Evolutionary conservation across 768 basidiomycete species (phyloP).

Genomic region (Phylloporus sp.): DNA sequence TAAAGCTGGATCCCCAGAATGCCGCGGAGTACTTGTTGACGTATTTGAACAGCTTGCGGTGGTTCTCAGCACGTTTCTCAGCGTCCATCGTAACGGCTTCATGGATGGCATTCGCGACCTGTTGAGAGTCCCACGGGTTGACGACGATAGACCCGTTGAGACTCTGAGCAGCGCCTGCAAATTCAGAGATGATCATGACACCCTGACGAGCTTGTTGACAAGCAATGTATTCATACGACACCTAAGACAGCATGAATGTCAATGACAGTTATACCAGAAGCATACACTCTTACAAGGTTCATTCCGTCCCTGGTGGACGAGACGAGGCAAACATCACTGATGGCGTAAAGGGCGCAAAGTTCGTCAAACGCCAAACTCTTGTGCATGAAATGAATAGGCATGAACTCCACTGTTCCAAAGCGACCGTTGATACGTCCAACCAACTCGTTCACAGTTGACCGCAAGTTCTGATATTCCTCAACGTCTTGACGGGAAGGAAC

Average conservation of each 20-base stretch:
- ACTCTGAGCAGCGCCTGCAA: conserved; percentile 95
- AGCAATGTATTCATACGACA: conserved; percentile 98
- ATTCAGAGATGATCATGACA: conserved; percentile 97
- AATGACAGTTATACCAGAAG: conserved; percentile 6
- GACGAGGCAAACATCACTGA: conserved; percentile 94
- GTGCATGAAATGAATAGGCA: conserved; percentile 99
- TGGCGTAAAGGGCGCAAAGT: conserved; percentile 94
- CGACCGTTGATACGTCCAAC: conserved; percentile 98
- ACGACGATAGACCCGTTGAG: conserved; percentile 95
- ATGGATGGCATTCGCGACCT: conserved; percentile 96
- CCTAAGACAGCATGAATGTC: conserved; percentile 44
- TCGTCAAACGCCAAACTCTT: conserved; percentile 91
- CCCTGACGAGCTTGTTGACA: conserved; percentile 92
- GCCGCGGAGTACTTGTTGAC: conserved; percentile 92
- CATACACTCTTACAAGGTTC: conserved; percentile 75
- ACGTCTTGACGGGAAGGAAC: conserved; percentile 98
- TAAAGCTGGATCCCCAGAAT: conserved; percentile 90
- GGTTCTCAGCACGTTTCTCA: conserved; percentile 83
- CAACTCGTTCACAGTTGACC: conserved; percentile 94
- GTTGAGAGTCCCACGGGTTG: conserved; percentile 99
- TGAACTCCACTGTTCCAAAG: conserved; percentile 98
- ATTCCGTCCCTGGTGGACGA: conserved; percentile 96
- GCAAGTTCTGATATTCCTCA: conserved; percentile 97
- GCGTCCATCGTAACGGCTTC: conserved; percentile 89
- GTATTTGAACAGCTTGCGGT: conserved; percentile 94